Base-by-base conservation (phyloP, 1,139 yeast species). In the Eremothecium coryli region DNA sequence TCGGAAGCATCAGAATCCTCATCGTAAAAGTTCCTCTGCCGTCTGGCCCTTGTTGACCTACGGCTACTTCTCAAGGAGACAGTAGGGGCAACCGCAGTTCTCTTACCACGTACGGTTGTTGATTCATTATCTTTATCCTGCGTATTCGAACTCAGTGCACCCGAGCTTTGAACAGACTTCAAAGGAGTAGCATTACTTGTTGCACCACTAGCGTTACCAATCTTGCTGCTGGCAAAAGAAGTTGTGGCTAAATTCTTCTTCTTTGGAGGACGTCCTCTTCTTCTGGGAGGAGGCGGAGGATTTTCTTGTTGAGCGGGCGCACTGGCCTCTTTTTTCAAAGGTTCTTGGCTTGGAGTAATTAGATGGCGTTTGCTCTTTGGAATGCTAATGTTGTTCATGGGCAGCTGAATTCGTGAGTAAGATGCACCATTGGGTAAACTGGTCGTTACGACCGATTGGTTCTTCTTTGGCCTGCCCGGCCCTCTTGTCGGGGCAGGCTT, bases 391-490 rank as follows among this genome's bases (percentile, higher is more conserved):
- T 38, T 42, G 18, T 53, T 54, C 10, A 48, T 43, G 2, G 61
- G 61, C 27, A 56, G 29, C 9, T 48, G 35, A 3, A 42, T 40
- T 23, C 29, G 36, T 24, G 32, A 33, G 23, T 31, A 23, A 23
- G 36, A 26, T 10, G 42, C 35, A 4, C 29, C 30, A 13, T 31
- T 27, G 3, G 38, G 38, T 5, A 35, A 36, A 22, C 23, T 35
- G 6, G 33, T 22, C 11, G 35, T 28, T 9, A 35, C 26, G 7
- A 31, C 25, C 27, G 29, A 33, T 20, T 31, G 27, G 32, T 50
- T 52, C 40, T 55, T 55, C 31, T 57, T 46, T 20, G 60, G 60
- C 35, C 60, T 48, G 8, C 60, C 60, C 5, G 60, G 60, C 4
- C 60, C 58, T 32, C 60, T 46, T 14, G 36, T 37, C 11, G 32